Percentiles rank a stretch among this genome's conserved stretches.
Evolutionary conservation across 2,329 filamentous ascomycete species (phyloP).

Genomic region (Allantophomopsis cytisporea): DNA sequence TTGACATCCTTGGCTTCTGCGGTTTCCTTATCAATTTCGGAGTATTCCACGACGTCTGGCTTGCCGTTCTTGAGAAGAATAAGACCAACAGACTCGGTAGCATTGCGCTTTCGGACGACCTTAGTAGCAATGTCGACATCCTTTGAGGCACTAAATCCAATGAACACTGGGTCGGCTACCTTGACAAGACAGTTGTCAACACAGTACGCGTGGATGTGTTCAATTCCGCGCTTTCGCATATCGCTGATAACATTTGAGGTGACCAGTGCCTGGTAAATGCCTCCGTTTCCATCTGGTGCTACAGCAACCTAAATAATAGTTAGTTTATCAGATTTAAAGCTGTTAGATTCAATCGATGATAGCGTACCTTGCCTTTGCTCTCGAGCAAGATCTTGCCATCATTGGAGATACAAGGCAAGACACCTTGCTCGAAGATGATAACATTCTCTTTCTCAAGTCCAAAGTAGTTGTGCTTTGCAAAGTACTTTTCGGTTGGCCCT

Average conservation of each 20-base stretch:
- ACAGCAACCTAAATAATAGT: slow-evolving; percentile 51
- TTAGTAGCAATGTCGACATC: slow-evolving; percentile 95
- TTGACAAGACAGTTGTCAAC: slow-evolving; percentile 99
- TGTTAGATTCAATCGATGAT: neutral
- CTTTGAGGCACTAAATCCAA: slow-evolving; percentile 81
- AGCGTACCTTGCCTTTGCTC: slow-evolving; percentile 59
- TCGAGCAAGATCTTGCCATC: slow-evolving; percentile 95
- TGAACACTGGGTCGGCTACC: slow-evolving; percentile 92
- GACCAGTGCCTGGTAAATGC: slow-evolving; percentile 85
- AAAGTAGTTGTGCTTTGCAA: slow-evolving; percentile 81
- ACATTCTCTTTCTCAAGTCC: slow-evolving; percentile 78
- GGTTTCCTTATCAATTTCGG: slow-evolving; percentile 83
- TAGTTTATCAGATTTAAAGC: neutral
- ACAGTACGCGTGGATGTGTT: slow-evolving; percentile 96
- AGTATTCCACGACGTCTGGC: slow-evolving; percentile 97
- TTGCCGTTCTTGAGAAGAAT: slow-evolving; percentile 92
- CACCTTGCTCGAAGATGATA: slow-evolving; percentile 89
- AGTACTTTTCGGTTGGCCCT: slow-evolving; percentile 85
- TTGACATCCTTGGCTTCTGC: slow-evolving; percentile 78
- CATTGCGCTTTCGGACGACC: slow-evolving; percentile 96
- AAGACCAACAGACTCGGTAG: slow-evolving; percentile 88
- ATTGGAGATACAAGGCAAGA: slow-evolving; percentile 92
- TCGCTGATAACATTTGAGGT: slow-evolving; percentile 69
- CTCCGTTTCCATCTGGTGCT: slow-evolving; percentile 93
- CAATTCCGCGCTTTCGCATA: slow-evolving; percentile 76